These are phyloP conservation scores for Pseudocercospora fuligena DNA, from an alignment of 2,329 filamentous ascomycete genomes.

Conservation along the genomic window DNA sequence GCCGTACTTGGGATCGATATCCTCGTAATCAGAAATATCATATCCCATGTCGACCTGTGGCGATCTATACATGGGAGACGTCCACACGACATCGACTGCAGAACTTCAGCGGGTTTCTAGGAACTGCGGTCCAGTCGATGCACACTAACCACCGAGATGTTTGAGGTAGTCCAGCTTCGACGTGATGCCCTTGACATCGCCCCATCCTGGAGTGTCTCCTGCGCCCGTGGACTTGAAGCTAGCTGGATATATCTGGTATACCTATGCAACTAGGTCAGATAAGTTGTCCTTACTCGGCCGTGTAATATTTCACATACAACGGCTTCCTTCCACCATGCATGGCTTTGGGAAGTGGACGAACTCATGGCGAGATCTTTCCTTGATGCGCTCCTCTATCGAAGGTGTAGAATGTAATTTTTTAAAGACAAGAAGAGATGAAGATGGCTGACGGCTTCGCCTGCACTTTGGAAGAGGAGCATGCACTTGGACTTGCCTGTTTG, in stretches of 20 bases:
- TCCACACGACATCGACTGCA: conserved; percentile 66
- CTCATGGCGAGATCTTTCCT: conserved; percentile 43
- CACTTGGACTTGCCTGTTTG: neutral
- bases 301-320: neutral
- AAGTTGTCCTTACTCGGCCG: neutral
- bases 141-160: conserved; percentile 54
- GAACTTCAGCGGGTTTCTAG: neutral
- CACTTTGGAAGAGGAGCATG: neutral
- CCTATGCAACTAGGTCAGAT: conserved; percentile 7
- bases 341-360: neutral
- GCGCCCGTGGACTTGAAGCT: conserved; percentile 63
- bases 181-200: conserved; percentile 68
- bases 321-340: conserved; percentile 46
- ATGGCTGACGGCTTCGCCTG: neutral
- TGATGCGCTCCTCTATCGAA: conserved; percentile 26
- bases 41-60: conserved; percentile 46
- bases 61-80: conserved; percentile 62
- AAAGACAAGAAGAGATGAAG: neutral
- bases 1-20: conserved; percentile 55
- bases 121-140: neutral
- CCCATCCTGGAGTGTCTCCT: conserved; percentile 60
- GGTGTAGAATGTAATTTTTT: neutral
- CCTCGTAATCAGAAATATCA: conserved; percentile 54
- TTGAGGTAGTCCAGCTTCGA: conserved; percentile 68
- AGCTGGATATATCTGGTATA: conserved; percentile 62